Base-by-base conservation (phyloP, 768 basidiomycete genomes). In the Russula dissimulans region DNA sequence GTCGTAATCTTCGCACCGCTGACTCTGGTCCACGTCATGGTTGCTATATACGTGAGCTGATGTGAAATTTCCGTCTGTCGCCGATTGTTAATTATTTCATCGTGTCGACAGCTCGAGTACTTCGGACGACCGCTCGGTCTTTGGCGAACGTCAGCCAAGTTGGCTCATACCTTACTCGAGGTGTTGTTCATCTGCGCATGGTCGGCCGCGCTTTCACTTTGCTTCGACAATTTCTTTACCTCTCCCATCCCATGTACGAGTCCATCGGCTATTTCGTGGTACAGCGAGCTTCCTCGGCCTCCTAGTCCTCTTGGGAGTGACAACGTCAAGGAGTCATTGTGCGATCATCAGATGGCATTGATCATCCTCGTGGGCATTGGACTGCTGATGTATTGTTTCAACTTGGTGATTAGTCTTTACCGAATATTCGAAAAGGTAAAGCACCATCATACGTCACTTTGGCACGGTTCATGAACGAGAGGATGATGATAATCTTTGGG, bases 121-220 rank as follows among this genome's bases (percentile, higher is more conserved):
- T 94, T 94, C 68, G 89, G 93, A 43, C 84, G 87, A 39, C 93
- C 94, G 6, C 75, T 95, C 26, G 94, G 93, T n/a, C 76, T 95
- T 34, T 95, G 94, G 94, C 79, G 81, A 54, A 92, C 93, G 36
- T 91, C 90, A 36, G 83, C 78, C 52, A 95, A 95, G 72, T 81
- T 94, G 41, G 83, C 87, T 3, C 86, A 94, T 68, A 95, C 92
- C 7, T 81, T 95, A 36, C 80, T 84, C 48, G 94, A 95, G 76
- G 87, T 93, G 47, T 77, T 91, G 56, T 93, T 91, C 71, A 92
- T 93, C 66, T 95, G 92, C 72, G 82, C 87, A n/a, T 95, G 92
- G 91, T 91, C 90, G 59, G 89, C 91, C 36, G 85, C 88, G 15
- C 79, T 95, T 56, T 90, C 91, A 17, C 85, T 95, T 55, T 84